Conservation (phyloP, 345 rosid genomes). For the Zanthoxylum bungeanum region DNA sequence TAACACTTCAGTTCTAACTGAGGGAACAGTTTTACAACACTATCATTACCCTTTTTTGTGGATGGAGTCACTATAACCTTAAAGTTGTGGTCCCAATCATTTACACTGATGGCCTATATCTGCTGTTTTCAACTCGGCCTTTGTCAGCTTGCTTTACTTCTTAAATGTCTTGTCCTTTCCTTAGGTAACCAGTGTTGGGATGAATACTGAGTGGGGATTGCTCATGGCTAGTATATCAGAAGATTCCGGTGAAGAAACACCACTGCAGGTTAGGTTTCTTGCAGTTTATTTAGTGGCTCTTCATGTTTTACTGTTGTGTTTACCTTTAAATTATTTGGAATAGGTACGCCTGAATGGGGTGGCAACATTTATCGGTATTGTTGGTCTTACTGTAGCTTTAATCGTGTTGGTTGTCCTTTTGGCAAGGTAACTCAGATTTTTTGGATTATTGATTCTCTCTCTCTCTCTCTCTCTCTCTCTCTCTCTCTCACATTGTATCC, state of each 20-base stretch:
- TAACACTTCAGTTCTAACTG: too few relatives aligned
- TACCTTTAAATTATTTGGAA: constrained; percentile 3
- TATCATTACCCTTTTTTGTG: too few relatives aligned
- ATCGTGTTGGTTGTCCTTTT: constrained; percentile 78
- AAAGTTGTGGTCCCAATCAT: neutral
- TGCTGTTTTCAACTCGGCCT: neutral
- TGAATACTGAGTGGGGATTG: constrained; percentile 96
- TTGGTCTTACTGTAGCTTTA: constrained; percentile 82
- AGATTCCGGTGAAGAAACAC: constrained; percentile 98
- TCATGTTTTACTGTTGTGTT: constrained; percentile 16
- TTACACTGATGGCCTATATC: neutral
- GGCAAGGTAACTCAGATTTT: constrained; percentile 52
- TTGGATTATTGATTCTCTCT: neutral
- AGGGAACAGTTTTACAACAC: neutral
- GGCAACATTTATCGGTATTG: constrained; percentile 93
- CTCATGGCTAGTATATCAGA: constrained; percentile 97
- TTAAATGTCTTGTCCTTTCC: constrained; percentile 9
- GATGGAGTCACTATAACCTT: neutral
- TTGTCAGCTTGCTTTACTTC: neutral
- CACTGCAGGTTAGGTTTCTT: constrained; percentile 66
- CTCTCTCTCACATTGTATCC: neutral
- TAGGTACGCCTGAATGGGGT: constrained; percentile 98
- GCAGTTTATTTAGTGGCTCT: constrained; percentile 2
- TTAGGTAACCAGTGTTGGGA: constrained; percentile 92
- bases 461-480: constrained; percentile 13